Conservation (phyloP, 1,284 basidiomycete genomes). For the Irpex rosettiformis region DNA sequence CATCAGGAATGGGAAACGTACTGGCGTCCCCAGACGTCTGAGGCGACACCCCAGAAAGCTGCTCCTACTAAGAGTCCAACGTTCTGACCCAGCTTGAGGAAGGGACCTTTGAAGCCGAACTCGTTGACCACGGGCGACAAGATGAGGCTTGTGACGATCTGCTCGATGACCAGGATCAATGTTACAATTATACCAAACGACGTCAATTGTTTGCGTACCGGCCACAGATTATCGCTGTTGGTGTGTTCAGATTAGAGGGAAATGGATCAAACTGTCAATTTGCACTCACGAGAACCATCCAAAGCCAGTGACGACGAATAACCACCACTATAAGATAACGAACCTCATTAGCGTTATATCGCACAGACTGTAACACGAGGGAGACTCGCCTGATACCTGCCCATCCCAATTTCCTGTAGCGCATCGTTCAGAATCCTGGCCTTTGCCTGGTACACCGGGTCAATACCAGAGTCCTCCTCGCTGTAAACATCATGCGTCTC, state of each 20-base stretch:
- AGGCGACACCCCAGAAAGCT: constrained; percentile 58
- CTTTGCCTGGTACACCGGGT: constrained; percentile 63
- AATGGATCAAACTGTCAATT: neutral
- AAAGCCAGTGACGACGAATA: constrained; percentile 18
- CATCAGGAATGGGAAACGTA: constrained; percentile 28
- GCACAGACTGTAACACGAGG: neutral
- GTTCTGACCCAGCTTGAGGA: constrained; percentile 53
- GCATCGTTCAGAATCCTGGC: constrained; percentile 62
- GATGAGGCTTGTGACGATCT: constrained; percentile 55
- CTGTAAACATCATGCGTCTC: constrained; percentile 41
- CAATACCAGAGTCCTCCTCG: constrained; percentile 39
- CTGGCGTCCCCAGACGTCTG: constrained; percentile 59
- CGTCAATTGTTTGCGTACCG: constrained; percentile 34
- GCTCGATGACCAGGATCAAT: neutral
- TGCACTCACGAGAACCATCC: constrained; percentile 45
- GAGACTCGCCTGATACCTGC: constrained; percentile 53
- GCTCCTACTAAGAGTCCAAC: constrained; percentile 68
- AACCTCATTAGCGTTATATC: neutral
- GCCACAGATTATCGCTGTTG: constrained; percentile 61
- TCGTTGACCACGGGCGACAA: constrained; percentile 54
- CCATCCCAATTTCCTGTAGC: constrained; percentile 71
- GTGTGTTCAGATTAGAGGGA: constrained; percentile 11
- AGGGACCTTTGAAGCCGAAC: constrained; percentile 50
- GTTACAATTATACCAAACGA: neutral
- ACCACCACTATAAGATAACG: constrained; percentile 18